Conservation (phyloP, 352 stramenopile species). For the Peronospora belbahrii region DNA sequence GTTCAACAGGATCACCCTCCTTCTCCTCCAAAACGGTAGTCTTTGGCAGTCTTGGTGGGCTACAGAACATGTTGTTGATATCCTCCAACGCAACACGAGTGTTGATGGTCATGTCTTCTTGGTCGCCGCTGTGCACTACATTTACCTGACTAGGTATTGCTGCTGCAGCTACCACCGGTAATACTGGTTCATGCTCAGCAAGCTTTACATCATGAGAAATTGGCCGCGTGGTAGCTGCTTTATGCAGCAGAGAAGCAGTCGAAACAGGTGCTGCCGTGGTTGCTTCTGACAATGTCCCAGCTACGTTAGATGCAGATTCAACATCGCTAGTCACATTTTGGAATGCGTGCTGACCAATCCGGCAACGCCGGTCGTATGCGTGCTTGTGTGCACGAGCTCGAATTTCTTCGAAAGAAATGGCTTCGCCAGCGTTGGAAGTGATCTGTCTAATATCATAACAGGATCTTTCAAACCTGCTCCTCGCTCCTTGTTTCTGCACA, state of each 20-base stretch:
- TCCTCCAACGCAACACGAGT: slow-evolving; percentile 77
- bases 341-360: slow-evolving; percentile 11
- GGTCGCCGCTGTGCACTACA: slow-evolving; percentile 29
- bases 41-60: slow-evolving; percentile 42
- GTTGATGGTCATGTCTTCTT: slow-evolving; percentile 87
- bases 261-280: slow-evolving; percentile 2
- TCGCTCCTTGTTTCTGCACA: slow-evolving; percentile 13
- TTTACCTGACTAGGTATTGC: slow-evolving; percentile 9
- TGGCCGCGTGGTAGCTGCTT: background rate
- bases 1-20: slow-evolving; percentile 64
- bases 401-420: slow-evolving; percentile 77
- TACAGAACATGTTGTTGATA: slow-evolving; percentile 85
- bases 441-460: slow-evolving; percentile 41
- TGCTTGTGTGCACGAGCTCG: slow-evolving; percentile 34
- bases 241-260: slow-evolving; percentile 6
- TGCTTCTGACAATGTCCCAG: background rate
- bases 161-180: background rate
- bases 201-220: slow-evolving; percentile 6
- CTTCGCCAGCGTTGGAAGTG: slow-evolving; percentile 34
- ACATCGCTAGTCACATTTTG: slow-evolving; percentile 21
- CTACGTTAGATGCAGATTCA: slow-evolving; percentile 11
- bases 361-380: slow-evolving; percentile 5
- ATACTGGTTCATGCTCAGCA: slow-evolving; percentile 4
- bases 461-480: slow-evolving; percentile 13
- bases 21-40: slow-evolving; percentile 34